Evolutionary conservation across 2,329 filamentous ascomycete genomes (phyloP).

Genomic region (Pseudogymnoascus pannorum): DNA sequence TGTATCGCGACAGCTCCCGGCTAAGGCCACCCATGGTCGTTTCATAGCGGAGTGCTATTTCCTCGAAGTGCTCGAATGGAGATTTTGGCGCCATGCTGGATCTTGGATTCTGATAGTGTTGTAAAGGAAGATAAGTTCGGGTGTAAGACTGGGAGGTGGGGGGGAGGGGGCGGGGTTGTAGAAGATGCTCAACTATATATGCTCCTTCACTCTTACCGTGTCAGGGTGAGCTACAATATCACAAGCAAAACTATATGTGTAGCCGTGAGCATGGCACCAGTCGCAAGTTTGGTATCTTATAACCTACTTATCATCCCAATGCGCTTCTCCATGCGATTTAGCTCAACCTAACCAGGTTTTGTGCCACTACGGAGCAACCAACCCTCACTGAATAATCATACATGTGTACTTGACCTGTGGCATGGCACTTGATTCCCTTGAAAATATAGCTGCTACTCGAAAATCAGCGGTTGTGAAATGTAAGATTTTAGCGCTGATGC

Average conservation of each 20-base stretch:
- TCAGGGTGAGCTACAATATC: neutral
- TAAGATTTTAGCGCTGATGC: constrained; percentile 3
- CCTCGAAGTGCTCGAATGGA: constrained; percentile 5
- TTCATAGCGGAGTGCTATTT: constrained; percentile 18
- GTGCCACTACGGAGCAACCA: neutral
- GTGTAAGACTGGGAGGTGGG: neutral
- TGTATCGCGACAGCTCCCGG: constrained; percentile 15
- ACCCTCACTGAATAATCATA: neutral
- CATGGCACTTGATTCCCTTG: neutral
- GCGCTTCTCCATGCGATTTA: neutral
- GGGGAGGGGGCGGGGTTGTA: too few species aligned
- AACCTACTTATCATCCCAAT: neutral
- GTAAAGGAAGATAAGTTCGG: neutral
- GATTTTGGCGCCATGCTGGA: neutral
- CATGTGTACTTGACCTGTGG: neutral
- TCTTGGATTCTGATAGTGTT: neutral
- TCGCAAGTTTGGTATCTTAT: neutral
- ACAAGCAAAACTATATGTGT: neutral
- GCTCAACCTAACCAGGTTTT: neutral
- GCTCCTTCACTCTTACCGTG: neutral
- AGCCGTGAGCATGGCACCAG: neutral
- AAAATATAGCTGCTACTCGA: neutral
- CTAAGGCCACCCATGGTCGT: constrained; percentile 17
- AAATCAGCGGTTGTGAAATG: neutral
- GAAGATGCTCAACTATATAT: neutral